phyloP scores from a whole-genome alignment of 176 grass and related monocot species.

The Leersia perrieri region DNA sequence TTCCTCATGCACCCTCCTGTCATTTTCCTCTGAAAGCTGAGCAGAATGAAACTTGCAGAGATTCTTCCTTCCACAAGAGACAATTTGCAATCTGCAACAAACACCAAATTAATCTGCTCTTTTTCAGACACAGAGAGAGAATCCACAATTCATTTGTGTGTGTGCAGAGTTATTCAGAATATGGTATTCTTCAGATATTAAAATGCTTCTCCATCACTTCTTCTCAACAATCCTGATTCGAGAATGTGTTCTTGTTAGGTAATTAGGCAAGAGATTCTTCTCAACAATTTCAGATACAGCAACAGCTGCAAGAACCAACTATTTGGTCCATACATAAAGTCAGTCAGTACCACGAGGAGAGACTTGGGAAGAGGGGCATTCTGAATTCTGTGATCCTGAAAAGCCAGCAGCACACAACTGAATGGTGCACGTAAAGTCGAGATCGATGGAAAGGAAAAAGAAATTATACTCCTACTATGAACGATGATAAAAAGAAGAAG shows the following conservation, averaged over 20 bases:
- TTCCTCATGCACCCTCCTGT: neutral
- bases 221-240: neutral
- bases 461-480: neutral
- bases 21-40: constrained; percentile 28
- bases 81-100: no score
- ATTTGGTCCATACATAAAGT: neutral
- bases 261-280: neutral
- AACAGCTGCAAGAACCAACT: no score
- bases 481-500: neutral
- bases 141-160: neutral
- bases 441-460: neutral
- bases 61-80: neutral
- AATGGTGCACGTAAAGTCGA: neutral
- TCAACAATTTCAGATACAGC: no score
- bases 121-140: neutral
- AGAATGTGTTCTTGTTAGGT: neutral
- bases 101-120: no score
- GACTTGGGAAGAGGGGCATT: neutral
- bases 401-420: neutral
- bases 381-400: neutral
- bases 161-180: no score
- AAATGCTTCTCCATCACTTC: neutral
- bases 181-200: neutral
- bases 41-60: neutral
- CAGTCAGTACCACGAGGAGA: neutral